Evolutionary conservation across 208 protist species (phyloP), one percentile per base, ranked within the genome.

Genomic region (Crithidia brevicula): DNA sequence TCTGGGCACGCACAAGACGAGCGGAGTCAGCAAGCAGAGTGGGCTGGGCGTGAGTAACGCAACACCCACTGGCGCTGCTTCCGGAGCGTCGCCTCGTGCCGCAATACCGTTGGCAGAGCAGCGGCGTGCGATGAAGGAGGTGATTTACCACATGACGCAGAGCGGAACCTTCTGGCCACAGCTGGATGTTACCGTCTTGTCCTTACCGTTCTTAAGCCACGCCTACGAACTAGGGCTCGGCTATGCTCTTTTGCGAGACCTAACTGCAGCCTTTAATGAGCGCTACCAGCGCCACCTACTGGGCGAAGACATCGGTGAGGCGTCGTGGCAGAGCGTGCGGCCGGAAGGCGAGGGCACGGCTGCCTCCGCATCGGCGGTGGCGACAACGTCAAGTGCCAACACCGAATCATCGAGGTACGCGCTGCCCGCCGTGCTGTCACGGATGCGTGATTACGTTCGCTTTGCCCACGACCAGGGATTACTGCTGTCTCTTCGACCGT

Each of bases 361-460:
- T 0, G 9, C 6, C 27, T 34, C 18, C 30, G 60, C 22, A 11
- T 45, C 36, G 49, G 20, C 62, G 28, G n/a, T 20, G 36, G 23
- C 28, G 58, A 15, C 10, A 45, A 27, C n/a, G 47, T 30, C 62
- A 52, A 36, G 28, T 18, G 33, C 23, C 18, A 18, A 15, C 65
- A 30, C n/a, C 16, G 43, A 25, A 16, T 45, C 16, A 10, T 0
- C 52, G 33, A 31, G 38, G 42, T 50, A 49, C 15, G 45, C 50
- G 31, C 52, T 81, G 34, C 80, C 71, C 3, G 58, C 53, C 10
- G 76, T 72, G 47, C 52, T 89, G 18, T 47, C 51, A 10, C 82
- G 85, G 20, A 67, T 85, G 47, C 84, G 81, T 1, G 83, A 90
- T 49, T 93, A 89, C 71, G 78, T 93, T 43, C 90, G 87, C 62